Conservation (phyloP, 352 stramenopile species). For the Pythium aquatile region DNA sequence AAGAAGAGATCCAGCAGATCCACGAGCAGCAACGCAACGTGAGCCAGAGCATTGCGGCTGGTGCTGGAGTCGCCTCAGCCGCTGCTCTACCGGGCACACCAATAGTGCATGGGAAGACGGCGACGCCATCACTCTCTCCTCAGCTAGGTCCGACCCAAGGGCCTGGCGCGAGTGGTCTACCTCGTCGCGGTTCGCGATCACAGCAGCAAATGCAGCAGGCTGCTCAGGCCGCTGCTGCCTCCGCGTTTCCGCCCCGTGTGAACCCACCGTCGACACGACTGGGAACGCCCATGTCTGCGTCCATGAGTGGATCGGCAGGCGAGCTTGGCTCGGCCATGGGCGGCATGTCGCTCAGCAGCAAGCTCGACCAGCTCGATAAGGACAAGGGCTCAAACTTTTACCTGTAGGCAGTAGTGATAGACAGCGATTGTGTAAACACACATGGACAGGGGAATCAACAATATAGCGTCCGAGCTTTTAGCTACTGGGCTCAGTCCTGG, state of each 20-base stretch:
- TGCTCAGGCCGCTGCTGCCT: background rate
- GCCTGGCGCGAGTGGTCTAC: background rate
- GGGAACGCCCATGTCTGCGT: conserved; percentile 13
- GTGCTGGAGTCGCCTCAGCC: background rate
- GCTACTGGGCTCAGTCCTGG: conserved; percentile 3
- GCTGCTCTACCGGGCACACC: background rate
- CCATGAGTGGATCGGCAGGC: conserved; percentile 6
- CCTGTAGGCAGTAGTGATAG: conserved; percentile 2
- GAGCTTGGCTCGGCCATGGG: conserved; percentile 20
- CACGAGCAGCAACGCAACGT: conserved; percentile 14
- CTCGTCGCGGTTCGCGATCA: conserved; percentile 10
- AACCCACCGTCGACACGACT: conserved; percentile 8
- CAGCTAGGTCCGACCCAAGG: background rate
- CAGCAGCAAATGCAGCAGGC: conserved; percentile 18
- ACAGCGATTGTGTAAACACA: background rate
- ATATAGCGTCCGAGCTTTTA: background rate
- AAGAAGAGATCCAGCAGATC: conserved; percentile 13
- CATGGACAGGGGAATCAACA: background rate
- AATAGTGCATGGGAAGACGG: background rate
- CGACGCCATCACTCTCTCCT: conserved; percentile 4
- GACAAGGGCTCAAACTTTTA: conserved; percentile 41
- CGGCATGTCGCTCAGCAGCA: conserved; percentile 49
- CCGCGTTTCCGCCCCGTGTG: conserved; percentile 13
- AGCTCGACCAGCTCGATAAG: conserved; percentile 75
- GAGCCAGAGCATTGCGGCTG: background rate